Evolutionary conservation across 768 basidiomycete genomes (phyloP).

Genomic region (Pisolithus orientalis): DNA sequence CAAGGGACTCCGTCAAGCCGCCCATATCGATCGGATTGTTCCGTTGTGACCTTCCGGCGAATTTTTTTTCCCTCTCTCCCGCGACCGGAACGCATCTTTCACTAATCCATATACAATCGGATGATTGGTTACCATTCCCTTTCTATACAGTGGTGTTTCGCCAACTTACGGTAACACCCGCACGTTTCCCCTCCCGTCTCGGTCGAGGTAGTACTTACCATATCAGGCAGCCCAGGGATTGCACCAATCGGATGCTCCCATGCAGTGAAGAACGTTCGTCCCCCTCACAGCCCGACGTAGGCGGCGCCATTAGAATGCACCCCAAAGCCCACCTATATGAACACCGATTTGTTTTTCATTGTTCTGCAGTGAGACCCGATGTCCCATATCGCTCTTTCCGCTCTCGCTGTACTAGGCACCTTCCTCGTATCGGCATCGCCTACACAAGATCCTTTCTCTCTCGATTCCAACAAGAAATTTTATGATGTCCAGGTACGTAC

Average conservation of each 20-base stretch:
- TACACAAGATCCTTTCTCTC: slow-evolving; percentile 18
- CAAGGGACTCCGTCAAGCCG: too few species aligned
- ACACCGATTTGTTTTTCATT: background rate
- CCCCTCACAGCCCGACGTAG: background rate
- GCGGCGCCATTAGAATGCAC: too few species aligned
- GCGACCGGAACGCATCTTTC: too few species aligned
- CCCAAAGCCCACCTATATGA: background rate
- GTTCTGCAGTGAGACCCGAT: background rate
- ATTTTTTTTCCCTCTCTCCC: too few species aligned
- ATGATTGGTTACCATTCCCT: too few species aligned
- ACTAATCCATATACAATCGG: too few species aligned
- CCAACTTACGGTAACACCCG: background rate
- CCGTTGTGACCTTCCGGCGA: background rate
- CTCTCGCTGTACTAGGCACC: slow-evolving; percentile 5
- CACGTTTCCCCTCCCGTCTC: background rate
- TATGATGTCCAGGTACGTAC: slow-evolving; percentile 47
- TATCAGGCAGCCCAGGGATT: background rate
- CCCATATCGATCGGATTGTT: background rate
- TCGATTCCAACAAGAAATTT: slow-evolving; percentile 18
- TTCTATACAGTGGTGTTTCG: too few species aligned
- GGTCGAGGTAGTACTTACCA: background rate
- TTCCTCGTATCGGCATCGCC: slow-evolving; percentile 21
- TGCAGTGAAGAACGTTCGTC: background rate
- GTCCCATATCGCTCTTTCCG: slow-evolving; percentile 1
- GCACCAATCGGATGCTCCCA: background rate